Conservation (phyloP, 2,329 filamentous ascomycete species). For the Fusarium sp. region DNA sequence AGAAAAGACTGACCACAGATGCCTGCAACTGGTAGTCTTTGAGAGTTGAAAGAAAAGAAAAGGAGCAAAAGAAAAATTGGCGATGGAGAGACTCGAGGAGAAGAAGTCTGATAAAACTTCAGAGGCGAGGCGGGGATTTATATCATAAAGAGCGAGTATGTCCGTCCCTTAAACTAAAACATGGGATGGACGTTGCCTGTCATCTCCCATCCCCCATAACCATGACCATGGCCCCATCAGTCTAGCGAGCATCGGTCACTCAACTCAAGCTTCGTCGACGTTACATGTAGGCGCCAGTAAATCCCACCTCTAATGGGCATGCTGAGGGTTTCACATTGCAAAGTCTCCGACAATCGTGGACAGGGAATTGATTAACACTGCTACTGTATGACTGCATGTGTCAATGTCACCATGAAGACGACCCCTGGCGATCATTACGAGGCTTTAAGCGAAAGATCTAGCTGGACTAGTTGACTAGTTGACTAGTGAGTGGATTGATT, state of each 20-base stretch:
- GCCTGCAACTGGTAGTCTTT: slow-evolving; percentile 45
- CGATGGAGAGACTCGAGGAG: slow-evolving; percentile 38
- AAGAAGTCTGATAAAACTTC: not conserved
- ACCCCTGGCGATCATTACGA: slow-evolving; percentile 39
- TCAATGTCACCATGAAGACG: not conserved
- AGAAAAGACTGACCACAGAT: slow-evolving; percentile 43
- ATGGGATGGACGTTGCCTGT: slow-evolving; percentile 19
- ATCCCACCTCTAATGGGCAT: slow-evolving; percentile 32
- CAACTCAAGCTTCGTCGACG: slow-evolving; percentile 8
- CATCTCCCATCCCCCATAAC: slow-evolving; percentile 16
- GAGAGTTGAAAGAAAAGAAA: slow-evolving; percentile 41
- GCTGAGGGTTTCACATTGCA: slow-evolving; percentile 41
- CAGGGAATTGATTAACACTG: slow-evolving; percentile 20
- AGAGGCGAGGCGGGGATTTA: slow-evolving; percentile 31
- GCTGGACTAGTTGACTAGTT: not conserved
- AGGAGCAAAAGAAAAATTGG: slow-evolving; percentile 33
- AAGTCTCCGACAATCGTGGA: slow-evolving; percentile 30
- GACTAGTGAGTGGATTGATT: not conserved
- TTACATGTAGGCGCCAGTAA: slow-evolving; percentile 29
- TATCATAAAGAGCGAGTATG: slow-evolving; percentile 15
- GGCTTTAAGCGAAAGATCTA: slow-evolving; percentile 43
- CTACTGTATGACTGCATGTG: not conserved
- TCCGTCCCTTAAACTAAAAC: not conserved
- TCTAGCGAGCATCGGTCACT: not conserved
- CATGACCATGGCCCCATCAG: not conserved